A percentile compares a stretch with the other conserved stretches of the same genome.
Conservation (phyloP, 805 yeast species). For the Myxozyma neotropica region DNA sequence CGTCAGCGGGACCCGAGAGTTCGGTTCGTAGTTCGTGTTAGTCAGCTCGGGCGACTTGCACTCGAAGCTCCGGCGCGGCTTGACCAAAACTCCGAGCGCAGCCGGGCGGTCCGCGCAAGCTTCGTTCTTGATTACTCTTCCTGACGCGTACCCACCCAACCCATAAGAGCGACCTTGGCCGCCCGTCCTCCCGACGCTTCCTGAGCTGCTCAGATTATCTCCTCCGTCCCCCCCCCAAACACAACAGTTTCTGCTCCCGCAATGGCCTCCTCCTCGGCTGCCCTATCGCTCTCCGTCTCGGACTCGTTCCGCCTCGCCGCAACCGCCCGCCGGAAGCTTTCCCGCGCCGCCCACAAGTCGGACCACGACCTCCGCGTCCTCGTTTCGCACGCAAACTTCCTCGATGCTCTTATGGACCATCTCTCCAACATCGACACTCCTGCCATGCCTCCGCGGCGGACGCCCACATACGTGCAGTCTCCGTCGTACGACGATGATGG, state of each 20-base stretch:
- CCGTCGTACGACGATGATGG: constrained; percentile 27
- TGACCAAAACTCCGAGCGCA: no score
- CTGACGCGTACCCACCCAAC: no score
- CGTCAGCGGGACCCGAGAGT: no score
- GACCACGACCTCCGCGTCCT: constrained; percentile 60
- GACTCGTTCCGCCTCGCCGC: constrained; percentile 65
- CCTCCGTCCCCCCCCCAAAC: no score
- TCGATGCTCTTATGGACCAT: constrained; percentile 63
- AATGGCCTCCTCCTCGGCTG: background rate
- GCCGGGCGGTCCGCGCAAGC: background rate
- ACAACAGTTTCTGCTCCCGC: background rate
- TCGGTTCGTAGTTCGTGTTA: no score
- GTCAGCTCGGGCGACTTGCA: no score
- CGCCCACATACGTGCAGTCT: background rate
- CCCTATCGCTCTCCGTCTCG: constrained; percentile 39
- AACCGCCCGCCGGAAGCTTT: constrained; percentile 63
- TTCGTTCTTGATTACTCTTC: no score
- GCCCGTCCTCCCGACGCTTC: background rate
- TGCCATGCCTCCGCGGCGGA: background rate
- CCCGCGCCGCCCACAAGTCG: constrained; percentile 60
- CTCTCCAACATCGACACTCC: constrained; percentile 34
- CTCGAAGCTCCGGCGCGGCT: no score
- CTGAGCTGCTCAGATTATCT: background rate
- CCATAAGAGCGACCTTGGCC: no score
- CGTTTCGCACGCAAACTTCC: constrained; percentile 71